phyloP scores from a whole-genome alignment of 371 early-diverging fungal genomes.

The Gilbertella persicaria region DNA sequence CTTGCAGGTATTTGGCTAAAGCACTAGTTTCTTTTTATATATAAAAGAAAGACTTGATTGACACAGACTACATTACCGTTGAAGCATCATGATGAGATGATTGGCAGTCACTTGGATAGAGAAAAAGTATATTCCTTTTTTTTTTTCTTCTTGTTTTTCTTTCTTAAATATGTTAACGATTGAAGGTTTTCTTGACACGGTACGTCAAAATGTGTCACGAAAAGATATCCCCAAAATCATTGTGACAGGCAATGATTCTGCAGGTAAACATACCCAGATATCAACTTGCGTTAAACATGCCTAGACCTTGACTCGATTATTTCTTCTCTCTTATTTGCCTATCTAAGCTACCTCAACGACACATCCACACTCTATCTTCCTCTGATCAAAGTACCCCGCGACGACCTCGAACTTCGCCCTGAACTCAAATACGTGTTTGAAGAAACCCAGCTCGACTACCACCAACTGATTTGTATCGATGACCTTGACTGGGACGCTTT shows the following conservation, averaged over 20 bases:
- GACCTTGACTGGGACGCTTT: conserved; percentile 8
- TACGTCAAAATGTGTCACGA: background rate
- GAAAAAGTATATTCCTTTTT: too few relatives aligned
- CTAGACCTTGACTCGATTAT: conserved; percentile 76
- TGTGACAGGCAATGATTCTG: conserved; percentile 75
- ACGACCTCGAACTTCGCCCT: conserved; percentile 67
- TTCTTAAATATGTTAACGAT: conserved; percentile 1
- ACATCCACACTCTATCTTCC: conserved; percentile 44
- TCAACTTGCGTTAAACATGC: too few relatives aligned
- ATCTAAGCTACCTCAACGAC: conserved; percentile 29
- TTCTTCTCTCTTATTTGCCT: conserved; percentile 60
- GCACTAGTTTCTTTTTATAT: too few relatives aligned
- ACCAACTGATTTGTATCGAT: conserved; percentile 33
- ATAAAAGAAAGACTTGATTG: too few relatives aligned
- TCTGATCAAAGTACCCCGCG: conserved; percentile 57
- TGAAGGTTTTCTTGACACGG: conserved; percentile 1
- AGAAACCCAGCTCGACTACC: conserved; percentile 17
- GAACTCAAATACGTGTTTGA: conserved; percentile 59
- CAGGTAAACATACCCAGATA: conserved; percentile 57
- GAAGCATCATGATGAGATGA: too few relatives aligned
- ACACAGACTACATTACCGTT: too few relatives aligned
- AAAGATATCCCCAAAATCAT: conserved; percentile 20
- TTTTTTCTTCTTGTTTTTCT: too few relatives aligned
- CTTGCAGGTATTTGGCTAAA: too few relatives aligned
- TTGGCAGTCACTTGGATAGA: too few relatives aligned